Evolutionary conservation across 805 yeast genomes (phyloP), one percentile per base, ranked within the genome.

Genomic region (Metschnikowia cubensis): DNA sequence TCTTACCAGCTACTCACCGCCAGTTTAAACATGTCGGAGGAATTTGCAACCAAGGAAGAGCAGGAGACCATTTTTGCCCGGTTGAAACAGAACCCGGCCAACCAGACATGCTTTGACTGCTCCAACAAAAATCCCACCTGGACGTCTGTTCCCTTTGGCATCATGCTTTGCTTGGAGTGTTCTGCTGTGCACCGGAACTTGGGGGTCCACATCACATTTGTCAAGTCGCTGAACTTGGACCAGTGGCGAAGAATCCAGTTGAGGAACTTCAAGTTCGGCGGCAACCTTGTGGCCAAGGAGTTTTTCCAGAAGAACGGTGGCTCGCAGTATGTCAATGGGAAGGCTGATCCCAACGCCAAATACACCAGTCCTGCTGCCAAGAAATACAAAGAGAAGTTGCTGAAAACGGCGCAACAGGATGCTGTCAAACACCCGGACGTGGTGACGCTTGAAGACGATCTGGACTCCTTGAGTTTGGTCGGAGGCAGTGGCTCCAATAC

Each of bases 61-160:
- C 84, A 85, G 47, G 77, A 77, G 42, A 76, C 76, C 45, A 80
- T 89, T 56, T 89, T 89, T 62, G 73, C 74, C 46, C 76, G 79
- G 65, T 73, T 88, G 58, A 79, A 81, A 59, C 73, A 84, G 67
- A 75, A 79, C 54, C 83, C 83, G 22, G 87, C 89, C 42, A 91
- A 91, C 74, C 85, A 85, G 62, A 81, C 77, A 35, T 94, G 99
- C 71, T 92, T 94, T 70, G 99, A 94, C 66, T 94, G 99, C 69
- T 80, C 86, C 47, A 87, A 91, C 60, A 89, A 87, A 65, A 91
- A 91, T 67, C 98, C 99, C 35, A 89, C 98, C 0, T 94, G 99
- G 99, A 89, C 99, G 3, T 92, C 98, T 13, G 90, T 92, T 49
- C 96, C 98, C 13, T 92, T 89, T 69, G 99, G 97, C 49, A 87